Evolutionary conservation across 2,329 filamentous ascomycete genomes (phyloP), one percentile per base, ranked within the genome.

Genomic region (Arthrobotrys sphaeroides): DNA sequence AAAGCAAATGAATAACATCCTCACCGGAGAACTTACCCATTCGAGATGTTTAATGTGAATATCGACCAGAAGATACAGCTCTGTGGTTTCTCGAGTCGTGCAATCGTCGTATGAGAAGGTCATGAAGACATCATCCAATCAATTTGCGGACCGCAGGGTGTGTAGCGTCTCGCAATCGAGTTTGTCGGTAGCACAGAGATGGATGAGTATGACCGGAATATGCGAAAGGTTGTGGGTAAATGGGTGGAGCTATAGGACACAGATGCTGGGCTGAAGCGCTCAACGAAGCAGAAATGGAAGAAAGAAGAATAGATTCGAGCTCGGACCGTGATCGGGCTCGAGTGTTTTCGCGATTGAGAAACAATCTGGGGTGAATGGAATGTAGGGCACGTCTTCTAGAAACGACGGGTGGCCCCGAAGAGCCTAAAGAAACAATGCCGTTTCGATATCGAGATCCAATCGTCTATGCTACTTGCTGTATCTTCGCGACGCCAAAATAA

Each of bases 1-100:
- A 61, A 68, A 68, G 62, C 57, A 68, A 66, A 73, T 60, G 42
- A 31, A 45, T 5, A 57, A 26, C 42, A 43, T 59, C 51, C 43
- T 47, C 62, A 62, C 62, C 70, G 70, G 70, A 64, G 70, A 68
- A 74, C 62, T 74, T 74, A 68, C 70, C 70, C 22, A 24, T 68
- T 74, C 62, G 47, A 74, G 70, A 68, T 62, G 26, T 47, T 49
- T 47, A 62, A 38, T 40, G 36, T 73, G 33, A 64, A 66, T 64
- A 68, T 68, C 62, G 47, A 73, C 28, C 9, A 49, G 31, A 64
- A 57, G 62, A 68, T 49, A 59, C 70, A 38, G 22, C 42, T 62
- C 43, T 55, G 57, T 13, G 12, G 57, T 45, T 55, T 57, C 45
- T 74, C 55, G 55, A 74, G 64, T 74, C 47, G 62, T 74, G 62